Evolutionary conservation across 352 stramenopile genomes (phyloP).

Genomic region (Globisporangium spinosum): DNA sequence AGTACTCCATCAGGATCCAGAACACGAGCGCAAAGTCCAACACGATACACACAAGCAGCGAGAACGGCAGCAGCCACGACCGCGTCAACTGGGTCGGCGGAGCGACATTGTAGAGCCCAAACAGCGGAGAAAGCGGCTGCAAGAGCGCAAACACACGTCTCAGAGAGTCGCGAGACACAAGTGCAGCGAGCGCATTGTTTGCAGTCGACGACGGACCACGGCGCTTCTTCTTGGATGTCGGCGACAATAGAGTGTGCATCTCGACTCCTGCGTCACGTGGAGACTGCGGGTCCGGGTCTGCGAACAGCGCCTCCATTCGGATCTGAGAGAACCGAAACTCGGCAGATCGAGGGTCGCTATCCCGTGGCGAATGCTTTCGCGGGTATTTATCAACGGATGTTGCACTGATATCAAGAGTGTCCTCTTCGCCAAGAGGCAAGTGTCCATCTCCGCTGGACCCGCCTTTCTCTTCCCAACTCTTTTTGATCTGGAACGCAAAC

Average conservation of each 20-base stretch:
- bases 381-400: background rate
- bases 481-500: conserved; percentile 54
- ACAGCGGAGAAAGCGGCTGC: conserved; percentile 55
- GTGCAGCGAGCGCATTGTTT: conserved; percentile 15
- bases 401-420: background rate
- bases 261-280: conserved; percentile 2
- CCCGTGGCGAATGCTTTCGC: background rate
- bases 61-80: conserved; percentile 39
- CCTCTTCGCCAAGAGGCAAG: conserved; percentile 4
- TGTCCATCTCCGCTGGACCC: background rate
- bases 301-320: conserved; percentile 74
- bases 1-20: conserved; percentile 82
- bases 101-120: conserved; percentile 52
- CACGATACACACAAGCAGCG: conserved; percentile 62
- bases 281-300: conserved; percentile 18
- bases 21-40: conserved; percentile 61
- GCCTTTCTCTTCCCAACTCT: conserved; percentile 6
- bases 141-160: conserved; percentile 26
- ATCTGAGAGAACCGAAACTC: conserved; percentile 74
- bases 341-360: conserved; percentile 44
- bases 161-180: conserved; percentile 17
- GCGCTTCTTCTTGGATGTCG: conserved; percentile 21
- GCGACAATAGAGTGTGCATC: conserved; percentile 19
- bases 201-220: conserved; percentile 5
- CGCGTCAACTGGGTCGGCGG: conserved; percentile 13